Percentiles rank a stretch among this genome's conserved stretches.
phyloP scores from a whole-genome alignment of 1,284 basidiomycete genomes.

The Boletus smithii region DNA sequence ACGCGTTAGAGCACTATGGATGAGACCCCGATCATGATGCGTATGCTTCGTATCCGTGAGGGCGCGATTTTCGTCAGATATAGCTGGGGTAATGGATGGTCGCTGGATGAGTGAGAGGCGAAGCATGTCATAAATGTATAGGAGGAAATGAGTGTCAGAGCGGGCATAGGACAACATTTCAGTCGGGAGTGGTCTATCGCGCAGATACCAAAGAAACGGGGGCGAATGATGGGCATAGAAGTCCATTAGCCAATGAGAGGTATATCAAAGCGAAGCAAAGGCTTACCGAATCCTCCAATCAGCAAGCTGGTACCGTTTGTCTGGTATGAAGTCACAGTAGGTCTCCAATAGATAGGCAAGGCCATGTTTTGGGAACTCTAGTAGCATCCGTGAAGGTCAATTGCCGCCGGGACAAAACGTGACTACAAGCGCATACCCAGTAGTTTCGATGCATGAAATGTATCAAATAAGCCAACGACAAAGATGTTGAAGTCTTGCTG shows the following conservation, averaged over 20 bases:
- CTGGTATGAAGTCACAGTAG: constrained; percentile 89
- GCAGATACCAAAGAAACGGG: neutral
- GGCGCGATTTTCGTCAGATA: constrained; percentile 21
- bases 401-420: neutral
- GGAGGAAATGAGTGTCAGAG: constrained; percentile 92
- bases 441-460: constrained; percentile 89
- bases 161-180: constrained; percentile 94
- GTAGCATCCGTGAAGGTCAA: constrained; percentile 7
- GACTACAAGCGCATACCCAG: constrained; percentile 50
- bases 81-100: constrained; percentile 39
- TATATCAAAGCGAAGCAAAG: neutral
- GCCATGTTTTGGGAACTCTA: constrained; percentile 80
- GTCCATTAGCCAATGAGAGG: neutral
- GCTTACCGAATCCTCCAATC: constrained; percentile 91
- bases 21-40: constrained; percentile 33
- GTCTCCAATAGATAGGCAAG: constrained; percentile 84
- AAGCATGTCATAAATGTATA: constrained; percentile 92
- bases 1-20: constrained; percentile 59
- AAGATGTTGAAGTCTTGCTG: constrained; percentile 95
- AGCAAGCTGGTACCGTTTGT: constrained; percentile 94
- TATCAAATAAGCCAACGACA: constrained; percentile 94
- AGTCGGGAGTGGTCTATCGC: constrained; percentile 71
- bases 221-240: neutral
- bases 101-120: constrained; percentile 80
- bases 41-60: constrained; percentile 6